Evolutionary conservation across 78 protist species (phyloP), one percentile per base, ranked within the genome.

Genomic region (Dictyostelium citrinum): DNA sequence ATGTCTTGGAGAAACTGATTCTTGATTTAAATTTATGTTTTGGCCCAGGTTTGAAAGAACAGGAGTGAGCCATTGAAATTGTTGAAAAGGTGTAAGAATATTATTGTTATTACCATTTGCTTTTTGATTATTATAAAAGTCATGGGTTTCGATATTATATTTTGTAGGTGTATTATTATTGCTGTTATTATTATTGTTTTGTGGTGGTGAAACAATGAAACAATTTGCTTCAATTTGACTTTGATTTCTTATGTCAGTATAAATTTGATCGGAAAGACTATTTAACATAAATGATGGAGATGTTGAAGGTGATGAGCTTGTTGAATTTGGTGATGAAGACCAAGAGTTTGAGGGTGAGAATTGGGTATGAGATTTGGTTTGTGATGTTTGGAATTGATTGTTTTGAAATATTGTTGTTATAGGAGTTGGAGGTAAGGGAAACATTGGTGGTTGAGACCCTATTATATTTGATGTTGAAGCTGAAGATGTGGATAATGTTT

Each of bases 201-300:
- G 20, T 41, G 82, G 82, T 1, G 82, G 82, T 27, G 82, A 77
- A 77, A 77, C 82, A 24, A 77, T 77, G 24, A 77, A 77, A 46
- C 49, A 17, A 74, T 74, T 74, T 20, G 58, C 55, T 29, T 39
- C 55, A 41, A 39, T 12, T 74, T 24, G 55, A 39, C 35, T n/a
- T 39, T 33, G 81, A 20, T 29, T 37, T 39, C 64, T 45, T 12
- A 77, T 10, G 16, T 77, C 64, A 27, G 37, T 77, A 45, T 77
- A 70, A 70, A 70, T 70, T 70, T 70, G 77, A 31, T 70, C 77
- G 1, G 77, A 70, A 29, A 70, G 35, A 70, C 77, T 70, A 70
- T 70, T 70, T 70, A 70, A 70, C 77, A 70, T 70, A 29, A 70
- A 33, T 16, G 77, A 70, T 31, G 77, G 77, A 1, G 77, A 70